phyloP scores from a whole-genome alignment of 106 monocot species.

The Dendrobium officinale region DNA sequence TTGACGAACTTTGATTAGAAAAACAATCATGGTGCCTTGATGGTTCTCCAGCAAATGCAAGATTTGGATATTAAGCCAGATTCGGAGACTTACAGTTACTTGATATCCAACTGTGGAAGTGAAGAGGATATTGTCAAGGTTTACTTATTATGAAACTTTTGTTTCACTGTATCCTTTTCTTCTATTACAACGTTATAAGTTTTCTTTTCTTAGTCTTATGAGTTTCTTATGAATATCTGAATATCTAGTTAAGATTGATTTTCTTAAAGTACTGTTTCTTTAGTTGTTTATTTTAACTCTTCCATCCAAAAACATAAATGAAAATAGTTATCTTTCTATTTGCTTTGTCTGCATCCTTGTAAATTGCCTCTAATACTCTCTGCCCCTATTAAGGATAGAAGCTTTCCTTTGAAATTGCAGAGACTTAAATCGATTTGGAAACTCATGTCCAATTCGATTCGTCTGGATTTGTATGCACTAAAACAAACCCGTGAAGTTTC shows the following conservation, averaged over 20 bases:
- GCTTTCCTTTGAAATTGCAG: too few species aligned
- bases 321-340: not conserved
- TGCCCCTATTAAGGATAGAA: too few species aligned
- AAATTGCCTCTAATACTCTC: too few species aligned
- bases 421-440: not conserved
- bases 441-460: not conserved
- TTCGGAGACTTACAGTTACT: constrained; percentile 78
- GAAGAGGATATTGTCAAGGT: constrained; percentile 74
- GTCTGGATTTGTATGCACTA: not conserved
- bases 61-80: constrained; percentile 56
- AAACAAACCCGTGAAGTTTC: not conserved
- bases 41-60: constrained; percentile 63
- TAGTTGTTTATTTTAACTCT: not conserved
- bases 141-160: constrained; percentile 2
- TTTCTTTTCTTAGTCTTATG: not conserved
- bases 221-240: not conserved
- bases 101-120: constrained; percentile 57
- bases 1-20: constrained; percentile 26
- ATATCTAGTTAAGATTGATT: not conserved
- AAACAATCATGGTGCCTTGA: constrained; percentile 35
- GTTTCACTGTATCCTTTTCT: not conserved
- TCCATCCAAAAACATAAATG: not conserved
- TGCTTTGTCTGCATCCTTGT: not conserved
- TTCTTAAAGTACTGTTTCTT: not conserved
- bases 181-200: not conserved